Base-by-base conservation (phyloP, 495 filamentous ascomycete species). In the Neurospora sp. region DNA sequence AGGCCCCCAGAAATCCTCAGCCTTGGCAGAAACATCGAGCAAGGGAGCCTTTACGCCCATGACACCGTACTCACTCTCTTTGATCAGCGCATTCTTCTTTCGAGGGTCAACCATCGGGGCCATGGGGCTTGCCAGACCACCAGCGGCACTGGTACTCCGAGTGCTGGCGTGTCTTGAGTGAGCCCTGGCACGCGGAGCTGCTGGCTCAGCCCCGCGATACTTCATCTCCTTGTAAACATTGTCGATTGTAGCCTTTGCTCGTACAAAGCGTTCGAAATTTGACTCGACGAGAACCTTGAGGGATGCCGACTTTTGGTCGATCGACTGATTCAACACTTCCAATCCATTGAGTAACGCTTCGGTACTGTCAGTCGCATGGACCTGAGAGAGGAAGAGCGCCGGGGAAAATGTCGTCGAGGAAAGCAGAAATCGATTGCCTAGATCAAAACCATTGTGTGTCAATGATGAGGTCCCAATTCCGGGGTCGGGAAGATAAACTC, bases 211-310 rank as follows among this genome's bases (percentile, higher is more conserved):
- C 4, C 93, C 93, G 76, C 93, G 91, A 70, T 92, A 93, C 70
- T 94, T 93, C 96, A 99, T 98, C 82, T 98, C 96, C 42, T 88
- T 94, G 81, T 99, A 99, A 44, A 99, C 96, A 84, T 94, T 94
- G 82, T 99, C 96, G 74, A 99, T 98, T 8, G 94, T 98, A 4
- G 93, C 91, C 79, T 99, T 99, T 8, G 96, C 96, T 12, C 91
- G 89, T 40, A 99, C 95, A 81, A 99, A 99, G 40, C 94, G 91
- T 82, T 99, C 96, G 77, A 99, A 99, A 78, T 99, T 98, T 39
- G 92, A 93, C 81, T 99, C 96, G 35, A 99, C 96, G 4, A 99
- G 87, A 2, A 96, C 92, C 80, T 99, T 99, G 42, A 99, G 83
- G 5, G 94, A 96, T 0, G 94, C 96, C 1, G 94, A 97, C 78